phyloP scores from a whole-genome alignment of 2,329 filamentous ascomycete genomes.

The Diaporthe citriasiana region DNA sequence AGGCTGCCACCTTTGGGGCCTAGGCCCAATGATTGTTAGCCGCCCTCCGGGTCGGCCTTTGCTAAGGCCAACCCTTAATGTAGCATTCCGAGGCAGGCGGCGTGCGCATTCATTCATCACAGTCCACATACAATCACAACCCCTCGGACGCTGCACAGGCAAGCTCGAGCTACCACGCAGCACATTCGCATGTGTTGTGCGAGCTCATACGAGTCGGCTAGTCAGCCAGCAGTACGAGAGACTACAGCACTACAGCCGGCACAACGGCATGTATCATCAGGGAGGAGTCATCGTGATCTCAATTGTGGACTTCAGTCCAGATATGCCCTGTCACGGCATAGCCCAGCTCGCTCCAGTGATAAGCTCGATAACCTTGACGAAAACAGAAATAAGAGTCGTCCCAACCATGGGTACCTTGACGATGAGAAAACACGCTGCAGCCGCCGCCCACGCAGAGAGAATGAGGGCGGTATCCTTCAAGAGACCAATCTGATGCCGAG shows the following conservation, averaged over 20 bases:
- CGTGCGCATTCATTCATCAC: not conserved
- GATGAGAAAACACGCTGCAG: slow-evolving; percentile 31
- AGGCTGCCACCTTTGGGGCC: not conserved
- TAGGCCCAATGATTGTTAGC: slow-evolving; percentile 1
- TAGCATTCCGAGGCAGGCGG: slow-evolving; percentile 11
- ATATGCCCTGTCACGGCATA: slow-evolving; percentile 33
- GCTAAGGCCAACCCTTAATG: slow-evolving; percentile 18
- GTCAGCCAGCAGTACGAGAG: not conserved
- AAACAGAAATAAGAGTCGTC: slow-evolving; percentile 17
- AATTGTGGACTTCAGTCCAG: slow-evolving; percentile 32
- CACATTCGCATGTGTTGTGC: not conserved
- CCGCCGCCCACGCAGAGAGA: slow-evolving; percentile 36
- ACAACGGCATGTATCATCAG: not conserved
- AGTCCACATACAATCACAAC: not conserved
- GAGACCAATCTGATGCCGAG: slow-evolving; percentile 39
- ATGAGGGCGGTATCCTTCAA: slow-evolving; percentile 24
- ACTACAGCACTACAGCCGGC: not conserved
- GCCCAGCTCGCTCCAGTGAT: slow-evolving; percentile 9
- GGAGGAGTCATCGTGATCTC: slow-evolving; percentile 36
- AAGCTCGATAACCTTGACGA: slow-evolving; percentile 27
- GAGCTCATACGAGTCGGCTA: not conserved
- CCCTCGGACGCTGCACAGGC: not conserved
- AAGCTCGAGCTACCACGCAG: not conserved
- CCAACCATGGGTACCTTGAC: slow-evolving; percentile 5
- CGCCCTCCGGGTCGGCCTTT: not conserved